These are phyloP conservation scores for Tuber microsphaerosporum DNA, from an alignment of 495 filamentous ascomycete genomes.

Conservation along the genomic window DNA sequence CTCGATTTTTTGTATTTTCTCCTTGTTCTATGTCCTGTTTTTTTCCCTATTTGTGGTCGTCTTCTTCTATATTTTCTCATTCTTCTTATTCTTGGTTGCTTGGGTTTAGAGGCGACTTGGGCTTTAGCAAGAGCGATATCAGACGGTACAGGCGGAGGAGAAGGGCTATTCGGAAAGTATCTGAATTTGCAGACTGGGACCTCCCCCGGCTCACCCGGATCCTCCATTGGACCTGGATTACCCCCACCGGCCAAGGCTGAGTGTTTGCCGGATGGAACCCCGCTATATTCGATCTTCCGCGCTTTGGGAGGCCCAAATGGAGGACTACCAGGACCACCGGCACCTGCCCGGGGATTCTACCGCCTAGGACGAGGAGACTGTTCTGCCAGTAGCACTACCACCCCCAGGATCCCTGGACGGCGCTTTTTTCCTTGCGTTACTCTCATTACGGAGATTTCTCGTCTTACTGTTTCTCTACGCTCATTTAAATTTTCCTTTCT, in stretches of 20 bases:
- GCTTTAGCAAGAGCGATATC: conserved; percentile 1
- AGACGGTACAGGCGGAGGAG: conserved; percentile 3
- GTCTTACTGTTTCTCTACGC: background rate
- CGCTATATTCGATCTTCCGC: background rate
- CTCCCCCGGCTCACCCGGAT: background rate
- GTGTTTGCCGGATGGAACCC: background rate
- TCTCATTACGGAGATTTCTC: background rate
- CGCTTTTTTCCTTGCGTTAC: background rate
- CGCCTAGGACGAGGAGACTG: background rate
- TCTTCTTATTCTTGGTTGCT: background rate
- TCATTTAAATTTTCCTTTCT: background rate
- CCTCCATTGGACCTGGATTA: background rate
- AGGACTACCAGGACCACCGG: background rate
- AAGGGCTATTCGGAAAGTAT: background rate
- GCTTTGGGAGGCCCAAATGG: background rate
- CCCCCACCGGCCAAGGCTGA: background rate
- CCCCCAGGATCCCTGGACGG: background rate
- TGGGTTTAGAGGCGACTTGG: background rate
- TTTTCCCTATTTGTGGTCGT: background rate
- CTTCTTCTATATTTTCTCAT: background rate
- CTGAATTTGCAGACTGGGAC: background rate
- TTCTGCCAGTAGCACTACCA: background rate
- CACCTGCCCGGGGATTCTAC: background rate
- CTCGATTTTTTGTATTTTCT: background rate
- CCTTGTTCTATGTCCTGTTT: background rate